Conservation (phyloP, 805 yeast species). For the Kluyveromyces nonfermentans region DNA sequence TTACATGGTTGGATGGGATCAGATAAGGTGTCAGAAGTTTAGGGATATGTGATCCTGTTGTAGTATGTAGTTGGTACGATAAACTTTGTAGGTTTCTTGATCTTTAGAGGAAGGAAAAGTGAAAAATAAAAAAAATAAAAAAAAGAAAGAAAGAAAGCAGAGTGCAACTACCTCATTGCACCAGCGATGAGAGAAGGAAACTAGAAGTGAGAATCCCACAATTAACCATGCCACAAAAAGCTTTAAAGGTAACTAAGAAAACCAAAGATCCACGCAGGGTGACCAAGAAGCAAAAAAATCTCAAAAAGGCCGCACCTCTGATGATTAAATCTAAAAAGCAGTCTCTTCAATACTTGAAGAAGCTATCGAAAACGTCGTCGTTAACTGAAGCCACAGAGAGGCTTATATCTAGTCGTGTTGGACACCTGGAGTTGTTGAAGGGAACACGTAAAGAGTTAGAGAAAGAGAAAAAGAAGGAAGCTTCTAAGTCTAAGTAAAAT, state of each 20-base stretch:
- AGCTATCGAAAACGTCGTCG: constrained; percentile 43
- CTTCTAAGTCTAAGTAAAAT: neutral
- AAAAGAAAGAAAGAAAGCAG: neutral
- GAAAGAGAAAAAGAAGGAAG: constrained; percentile 33
- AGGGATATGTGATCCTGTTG: too few species aligned
- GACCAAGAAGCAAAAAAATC: constrained; percentile 55
- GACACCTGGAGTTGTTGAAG: constrained; percentile 83
- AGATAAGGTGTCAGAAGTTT: too few species aligned
- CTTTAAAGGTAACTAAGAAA: constrained; percentile 41
- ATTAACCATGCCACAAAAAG: constrained; percentile 60
- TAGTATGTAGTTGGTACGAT: too few species aligned
- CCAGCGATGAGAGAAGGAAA: neutral
- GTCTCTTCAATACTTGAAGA: constrained; percentile 40
- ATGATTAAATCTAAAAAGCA: constrained; percentile 59
- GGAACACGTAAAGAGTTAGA: constrained; percentile 85
- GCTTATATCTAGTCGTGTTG: constrained; percentile 80
- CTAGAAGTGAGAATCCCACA: neutral
- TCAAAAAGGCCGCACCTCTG: constrained; percentile 67
- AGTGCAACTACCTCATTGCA: neutral
- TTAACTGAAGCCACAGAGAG: constrained; percentile 65
- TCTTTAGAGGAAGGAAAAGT: too few species aligned
- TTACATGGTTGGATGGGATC: too few species aligned
- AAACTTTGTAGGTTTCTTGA: too few species aligned
- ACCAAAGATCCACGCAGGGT: constrained; percentile 33
- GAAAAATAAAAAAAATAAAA: too few species aligned